Conservation (phyloP, 2,329 filamentous ascomycete species). For the Cercospora beticola region DNA sequence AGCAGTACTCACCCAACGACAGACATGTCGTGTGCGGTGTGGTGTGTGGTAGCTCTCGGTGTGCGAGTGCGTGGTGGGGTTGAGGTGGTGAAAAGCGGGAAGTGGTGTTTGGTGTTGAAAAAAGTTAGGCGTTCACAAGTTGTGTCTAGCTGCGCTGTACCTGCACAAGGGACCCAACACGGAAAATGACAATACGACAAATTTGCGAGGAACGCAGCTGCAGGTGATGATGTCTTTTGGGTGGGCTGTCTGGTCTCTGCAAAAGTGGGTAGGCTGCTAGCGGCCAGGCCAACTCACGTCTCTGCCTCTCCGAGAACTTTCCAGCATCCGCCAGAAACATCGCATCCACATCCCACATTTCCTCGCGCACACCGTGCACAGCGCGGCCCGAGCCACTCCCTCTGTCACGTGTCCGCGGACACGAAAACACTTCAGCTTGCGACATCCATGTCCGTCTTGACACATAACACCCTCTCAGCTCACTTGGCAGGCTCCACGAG, state of each 20-base stretch:
- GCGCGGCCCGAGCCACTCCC: background rate
- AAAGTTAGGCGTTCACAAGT: conserved; percentile 1
- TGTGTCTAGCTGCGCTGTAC: background rate
- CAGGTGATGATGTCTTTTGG: conserved; percentile 1
- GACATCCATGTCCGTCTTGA: background rate
- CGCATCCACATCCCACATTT: background rate
- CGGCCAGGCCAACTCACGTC: background rate
- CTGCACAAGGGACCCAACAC: background rate
- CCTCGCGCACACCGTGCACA: background rate
- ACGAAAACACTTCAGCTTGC: background rate
- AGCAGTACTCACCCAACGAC: conserved; percentile 16
- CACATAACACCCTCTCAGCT: background rate
- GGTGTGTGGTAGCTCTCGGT: conserved; percentile 6
- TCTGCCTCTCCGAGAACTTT: conserved; percentile 1
- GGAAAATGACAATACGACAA: background rate
- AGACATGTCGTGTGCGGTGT: conserved; percentile 13
- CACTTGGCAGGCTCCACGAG: background rate
- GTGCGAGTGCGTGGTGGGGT: conserved; percentile 9
- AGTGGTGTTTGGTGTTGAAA: conserved; percentile 6
- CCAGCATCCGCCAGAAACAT: conserved; percentile 5
- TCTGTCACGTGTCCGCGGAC: background rate
- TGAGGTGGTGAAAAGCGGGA: background rate
- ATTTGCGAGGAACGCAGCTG: background rate
- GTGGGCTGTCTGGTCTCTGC: background rate
- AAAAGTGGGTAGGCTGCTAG: background rate